Evolutionary conservation across 176 grass and related monocot species (phyloP).

Genomic region (Avena sativa): DNA sequence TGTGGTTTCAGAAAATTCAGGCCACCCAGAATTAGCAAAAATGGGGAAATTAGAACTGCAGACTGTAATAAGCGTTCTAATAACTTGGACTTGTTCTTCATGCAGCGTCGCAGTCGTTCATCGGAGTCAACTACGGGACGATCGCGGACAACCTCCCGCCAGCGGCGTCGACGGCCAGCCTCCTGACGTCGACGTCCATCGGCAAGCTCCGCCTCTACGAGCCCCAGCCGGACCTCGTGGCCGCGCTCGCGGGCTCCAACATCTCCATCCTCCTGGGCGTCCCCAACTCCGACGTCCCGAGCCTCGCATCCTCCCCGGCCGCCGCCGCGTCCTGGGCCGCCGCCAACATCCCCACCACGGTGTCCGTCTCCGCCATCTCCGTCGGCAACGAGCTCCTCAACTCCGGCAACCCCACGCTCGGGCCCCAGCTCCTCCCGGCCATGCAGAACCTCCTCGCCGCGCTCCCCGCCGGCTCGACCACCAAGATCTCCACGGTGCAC

Average conservation of each 20-base stretch:
- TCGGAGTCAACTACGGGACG: conserved; percentile 92
- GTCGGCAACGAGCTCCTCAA: conserved; percentile 94
- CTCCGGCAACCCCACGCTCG: conserved; percentile 63
- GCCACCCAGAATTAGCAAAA: too few relatives aligned
- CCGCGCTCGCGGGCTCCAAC: conserved; percentile 60
- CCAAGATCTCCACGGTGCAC: conserved; percentile 93
- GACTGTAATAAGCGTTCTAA: background rate
- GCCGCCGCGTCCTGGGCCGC: conserved; percentile 66
- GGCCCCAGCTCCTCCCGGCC: conserved; percentile 74
- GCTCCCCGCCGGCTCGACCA: conserved; percentile 66
- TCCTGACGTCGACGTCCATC: conserved; percentile 74
- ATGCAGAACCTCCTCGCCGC: conserved; percentile 94
- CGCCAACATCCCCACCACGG: conserved; percentile 63
- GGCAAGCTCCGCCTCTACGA: conserved; percentile 84
- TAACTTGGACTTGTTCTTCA: background rate
- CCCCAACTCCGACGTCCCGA: conserved; percentile 70
- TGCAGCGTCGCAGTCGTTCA: conserved; percentile 70
- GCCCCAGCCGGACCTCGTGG: conserved; percentile 61
- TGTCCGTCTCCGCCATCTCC: conserved; percentile 72
- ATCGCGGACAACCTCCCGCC: conserved; percentile 85
- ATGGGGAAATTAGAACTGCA: background rate
- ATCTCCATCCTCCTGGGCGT: conserved; percentile 82
- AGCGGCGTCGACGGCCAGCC: conserved; percentile 61
- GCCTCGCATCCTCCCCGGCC: conserved; percentile 66
- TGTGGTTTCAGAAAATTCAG: too few relatives aligned